phyloP scores from a whole-genome alignment of 495 filamentous ascomycete species.

The Daldinia bambusicola region DNA sequence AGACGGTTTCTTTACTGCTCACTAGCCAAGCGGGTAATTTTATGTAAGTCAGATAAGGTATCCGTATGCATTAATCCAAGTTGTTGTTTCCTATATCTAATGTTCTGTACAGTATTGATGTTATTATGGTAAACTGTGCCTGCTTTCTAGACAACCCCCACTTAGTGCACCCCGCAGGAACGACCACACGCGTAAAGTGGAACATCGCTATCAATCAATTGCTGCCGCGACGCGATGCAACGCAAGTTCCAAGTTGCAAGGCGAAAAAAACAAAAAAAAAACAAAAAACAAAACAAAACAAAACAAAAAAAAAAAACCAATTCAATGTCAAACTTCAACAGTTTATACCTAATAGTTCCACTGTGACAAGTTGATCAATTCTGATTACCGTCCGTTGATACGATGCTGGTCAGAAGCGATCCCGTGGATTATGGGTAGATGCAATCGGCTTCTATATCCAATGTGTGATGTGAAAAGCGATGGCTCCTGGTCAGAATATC shows the following conservation, averaged over 20 bases:
- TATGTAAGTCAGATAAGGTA: no score
- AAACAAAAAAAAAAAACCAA: conserved; percentile 10
- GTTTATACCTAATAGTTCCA: not conserved
- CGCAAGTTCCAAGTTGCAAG: conserved; percentile 5
- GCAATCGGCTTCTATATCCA: not conserved
- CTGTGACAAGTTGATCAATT: conserved; percentile 7
- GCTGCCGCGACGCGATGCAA: conserved; percentile 18
- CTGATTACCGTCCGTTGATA: conserved; percentile 15
- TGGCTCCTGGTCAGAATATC: conserved; percentile 47
- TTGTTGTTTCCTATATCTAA: not conserved
- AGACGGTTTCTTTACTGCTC: no score
- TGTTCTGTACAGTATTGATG: not conserved
- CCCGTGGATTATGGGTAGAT: conserved; percentile 22
- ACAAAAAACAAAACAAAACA: no score
- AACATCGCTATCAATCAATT: conserved; percentile 5
- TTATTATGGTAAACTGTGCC: not conserved
- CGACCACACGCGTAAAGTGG: conserved; percentile 33
- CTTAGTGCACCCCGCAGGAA: conserved; percentile 4
- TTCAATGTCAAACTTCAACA: not conserved
- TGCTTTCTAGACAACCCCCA: not conserved
- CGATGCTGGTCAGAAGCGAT: conserved; percentile 18
- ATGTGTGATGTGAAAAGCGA: conserved; percentile 3
- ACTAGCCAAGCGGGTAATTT: no score
- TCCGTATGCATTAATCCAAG: no score
- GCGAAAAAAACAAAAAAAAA: no score